A percentile compares a stretch with the other conserved stretches of the same genome.
These are phyloP conservation scores for Paecilomyces sp. DNA, from an alignment of 2,329 filamentous ascomycete genomes.

Conservation along the genomic window DNA sequence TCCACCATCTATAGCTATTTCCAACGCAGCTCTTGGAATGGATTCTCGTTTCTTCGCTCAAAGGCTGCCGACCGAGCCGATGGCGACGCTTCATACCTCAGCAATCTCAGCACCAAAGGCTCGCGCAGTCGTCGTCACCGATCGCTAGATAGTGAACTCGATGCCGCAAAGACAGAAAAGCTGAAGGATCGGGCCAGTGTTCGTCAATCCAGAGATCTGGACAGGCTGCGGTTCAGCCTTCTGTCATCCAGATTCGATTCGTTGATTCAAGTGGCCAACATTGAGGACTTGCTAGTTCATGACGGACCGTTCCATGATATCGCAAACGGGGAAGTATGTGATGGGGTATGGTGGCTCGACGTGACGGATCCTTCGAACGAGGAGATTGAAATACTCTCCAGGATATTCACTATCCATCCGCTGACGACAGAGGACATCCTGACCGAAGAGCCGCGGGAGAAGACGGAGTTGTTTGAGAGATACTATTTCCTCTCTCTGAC, in stretches of 20 bases:
- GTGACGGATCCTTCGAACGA: slow-evolving; percentile 79
- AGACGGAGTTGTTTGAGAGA: slow-evolving; percentile 91
- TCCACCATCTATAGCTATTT: neutral
- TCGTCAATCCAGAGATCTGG: neutral
- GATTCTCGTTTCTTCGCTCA: neutral
- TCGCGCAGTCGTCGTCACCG: neutral
- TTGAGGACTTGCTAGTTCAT: neutral
- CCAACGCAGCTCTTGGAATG: neutral
- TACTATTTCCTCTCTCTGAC: slow-evolving; percentile 96
- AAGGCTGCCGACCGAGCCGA: neutral
- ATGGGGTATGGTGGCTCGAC: slow-evolving; percentile 96
- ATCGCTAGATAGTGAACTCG: neutral
- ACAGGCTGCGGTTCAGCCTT: neutral
- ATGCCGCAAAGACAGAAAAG: neutral
- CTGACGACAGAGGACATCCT: slow-evolving; percentile 91
- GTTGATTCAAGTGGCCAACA: neutral
- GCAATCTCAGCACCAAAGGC: neutral
- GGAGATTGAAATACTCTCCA: slow-evolving; percentile 79
- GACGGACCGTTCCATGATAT: neutral
- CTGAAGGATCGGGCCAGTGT: neutral
- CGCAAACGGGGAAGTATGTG: slow-evolving; percentile 35
- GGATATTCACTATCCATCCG: slow-evolving; percentile 89
- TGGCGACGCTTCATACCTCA: neutral
- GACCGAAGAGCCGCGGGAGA: slow-evolving; percentile 86
- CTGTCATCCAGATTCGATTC: neutral